These are phyloP conservation scores for Salix udensis DNA, from an alignment of 345 rosid genomes.

Conservation along the genomic window DNA sequence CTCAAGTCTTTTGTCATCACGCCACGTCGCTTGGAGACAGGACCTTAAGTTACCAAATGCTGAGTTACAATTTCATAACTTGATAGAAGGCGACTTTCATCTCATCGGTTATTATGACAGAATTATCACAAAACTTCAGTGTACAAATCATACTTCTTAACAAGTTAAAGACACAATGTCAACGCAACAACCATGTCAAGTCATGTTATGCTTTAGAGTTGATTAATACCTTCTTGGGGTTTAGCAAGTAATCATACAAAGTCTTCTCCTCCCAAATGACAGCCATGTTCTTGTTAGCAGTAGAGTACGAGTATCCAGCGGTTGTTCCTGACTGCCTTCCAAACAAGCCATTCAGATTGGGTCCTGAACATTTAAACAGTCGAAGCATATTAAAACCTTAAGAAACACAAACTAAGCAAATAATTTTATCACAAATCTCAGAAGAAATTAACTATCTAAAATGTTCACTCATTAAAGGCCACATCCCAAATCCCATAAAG, in stretches of 20 bases:
- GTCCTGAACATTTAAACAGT: slow-evolving; percentile 46
- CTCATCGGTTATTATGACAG: background rate
- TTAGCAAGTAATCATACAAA: slow-evolving; percentile 81
- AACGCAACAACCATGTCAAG: background rate
- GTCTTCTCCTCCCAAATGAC: slow-evolving; percentile 90
- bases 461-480: background rate
- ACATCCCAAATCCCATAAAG: background rate
- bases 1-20: too few relatives aligned
- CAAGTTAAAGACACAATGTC: background rate
- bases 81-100: too few relatives aligned
- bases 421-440: background rate
- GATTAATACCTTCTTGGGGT: slow-evolving; percentile 80
- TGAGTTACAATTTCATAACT: too few relatives aligned
- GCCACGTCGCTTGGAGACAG: too few relatives aligned
- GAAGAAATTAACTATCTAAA: background rate
- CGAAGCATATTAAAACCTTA: background rate
- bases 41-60: background rate
- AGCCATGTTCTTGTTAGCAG: slow-evolving; percentile 93
- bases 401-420: background rate
- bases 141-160: background rate
- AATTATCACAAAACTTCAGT: background rate
- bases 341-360: slow-evolving; percentile 82
- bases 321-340: slow-evolving; percentile 94
- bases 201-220: background rate
- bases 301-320: slow-evolving; percentile 82